A percentile compares a stretch with the other conserved stretches of the same genome.
phyloP scores from a whole-genome alignment of 106 monocot species.

The Acorus calamus region DNA sequence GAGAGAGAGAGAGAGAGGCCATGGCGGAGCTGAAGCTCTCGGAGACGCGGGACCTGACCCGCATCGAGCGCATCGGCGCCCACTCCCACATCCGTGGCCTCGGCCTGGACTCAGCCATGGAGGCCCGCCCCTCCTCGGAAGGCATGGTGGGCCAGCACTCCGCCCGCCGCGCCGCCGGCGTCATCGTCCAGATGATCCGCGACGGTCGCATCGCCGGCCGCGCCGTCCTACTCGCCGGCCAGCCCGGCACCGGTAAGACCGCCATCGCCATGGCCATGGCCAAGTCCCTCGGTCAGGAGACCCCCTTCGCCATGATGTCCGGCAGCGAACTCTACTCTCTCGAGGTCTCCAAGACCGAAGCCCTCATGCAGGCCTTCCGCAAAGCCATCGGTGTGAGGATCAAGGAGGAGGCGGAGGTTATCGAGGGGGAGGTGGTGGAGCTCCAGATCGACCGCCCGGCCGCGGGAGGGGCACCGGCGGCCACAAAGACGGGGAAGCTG shows the following conservation, averaged over 20 bases:
- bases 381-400: conserved; percentile 83
- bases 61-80: conserved; percentile 63
- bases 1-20: neutral
- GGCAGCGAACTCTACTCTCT: conserved; percentile 81
- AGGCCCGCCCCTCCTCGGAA: conserved; percentile 38
- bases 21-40: conserved; percentile 52
- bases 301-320: conserved; percentile 62
- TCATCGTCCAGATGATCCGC: conserved; percentile 42
- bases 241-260: conserved; percentile 95
- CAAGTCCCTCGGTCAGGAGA: conserved; percentile 77
- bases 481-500: conserved; percentile 19
- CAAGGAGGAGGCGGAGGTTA: conserved; percentile 97
- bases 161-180: conserved; percentile 44
- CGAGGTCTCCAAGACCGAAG: conserved; percentile 83
- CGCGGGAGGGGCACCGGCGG: conserved; percentile 5
- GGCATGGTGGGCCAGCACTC: conserved; percentile 61
- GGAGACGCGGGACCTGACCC: conserved; percentile 43
- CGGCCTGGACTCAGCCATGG: conserved; percentile 45
- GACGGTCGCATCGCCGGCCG: conserved; percentile 63
- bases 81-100: conserved; percentile 70
- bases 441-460: conserved; percentile 79
- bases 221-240: conserved; percentile 81
- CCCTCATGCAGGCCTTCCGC: conserved; percentile 75
- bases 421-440: conserved; percentile 98
- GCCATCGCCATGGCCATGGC: conserved; percentile 86